Base-by-base conservation (phyloP, 495 filamentous ascomycete species). In the Acidiella bohemica region DNA sequence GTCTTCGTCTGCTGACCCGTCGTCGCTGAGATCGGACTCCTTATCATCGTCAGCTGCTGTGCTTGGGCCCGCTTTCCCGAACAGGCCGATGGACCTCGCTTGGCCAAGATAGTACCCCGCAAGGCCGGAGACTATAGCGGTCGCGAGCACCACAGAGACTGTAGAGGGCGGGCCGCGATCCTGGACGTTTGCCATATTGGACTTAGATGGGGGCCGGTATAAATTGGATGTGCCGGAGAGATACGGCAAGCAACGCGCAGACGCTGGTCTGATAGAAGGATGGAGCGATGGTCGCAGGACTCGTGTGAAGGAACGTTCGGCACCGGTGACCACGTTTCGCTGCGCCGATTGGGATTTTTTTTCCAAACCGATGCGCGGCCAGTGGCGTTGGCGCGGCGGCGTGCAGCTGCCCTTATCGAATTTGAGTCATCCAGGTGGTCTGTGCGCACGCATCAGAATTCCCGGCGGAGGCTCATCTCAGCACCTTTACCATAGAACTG, bases 81-180 rank as follows among this genome's bases (percentile, higher is more conserved):
- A 61, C 23, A 64, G 27, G 13, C 61, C 61, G 17, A 66, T 48
- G 2, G 57, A 55, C 17, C 57, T 55, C 8, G 50, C 60, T 39
- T 66, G 63, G 9, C 62, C 63, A 2, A 66, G 27, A 36, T 61
- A 64, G 39, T 59, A 66, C 8, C 62, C 62, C 29, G 44, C 43
- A 4, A 65, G 31, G 13, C 47, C 56, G 27, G 52, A 58, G 13
- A 66, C 35, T 26, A 66, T 55, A 3, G 57, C 59, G 16, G 54
- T 55, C 3, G 52, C 60, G n/a, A 63, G 30, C 2, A 53, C 60
- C n/a, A 65, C 49, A n/a, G 49, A 36, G 2, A 50, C 53, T 4
- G 54, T 50, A 2, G 59, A 55, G 3, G 60, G 60, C n/a, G 56
- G 54, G 23, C 56, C 40, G 12, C 44, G 59, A 21, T 60, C 49